Conservation (phyloP, 441 rosid species). For the Gossypium lobatum region DNA sequence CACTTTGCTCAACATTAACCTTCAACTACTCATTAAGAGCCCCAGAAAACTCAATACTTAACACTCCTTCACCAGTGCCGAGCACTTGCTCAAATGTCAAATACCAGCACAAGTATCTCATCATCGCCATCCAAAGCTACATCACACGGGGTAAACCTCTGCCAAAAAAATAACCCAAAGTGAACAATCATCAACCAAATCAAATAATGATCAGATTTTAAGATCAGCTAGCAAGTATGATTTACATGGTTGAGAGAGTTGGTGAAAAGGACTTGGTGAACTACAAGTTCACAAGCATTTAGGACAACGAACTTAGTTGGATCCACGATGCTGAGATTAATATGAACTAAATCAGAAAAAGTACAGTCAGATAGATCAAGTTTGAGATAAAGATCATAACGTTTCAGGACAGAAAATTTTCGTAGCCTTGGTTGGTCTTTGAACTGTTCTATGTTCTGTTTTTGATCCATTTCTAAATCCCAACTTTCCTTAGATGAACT, state of each 20-base stretch:
- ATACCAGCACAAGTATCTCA: constrained; percentile 35
- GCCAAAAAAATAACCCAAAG: constrained; percentile 1
- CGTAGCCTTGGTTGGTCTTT: constrained; percentile 87
- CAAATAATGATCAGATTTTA: background rate
- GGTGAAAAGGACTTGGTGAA: constrained; percentile 48
- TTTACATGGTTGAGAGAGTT: constrained; percentile 18
- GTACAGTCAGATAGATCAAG: constrained; percentile 72
- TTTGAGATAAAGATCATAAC: constrained; percentile 61
- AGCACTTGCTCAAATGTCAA: constrained; percentile 32
- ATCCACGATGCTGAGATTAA: constrained; percentile 50
- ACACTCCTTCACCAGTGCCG: constrained; percentile 29
- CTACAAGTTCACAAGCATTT: constrained; percentile 72
- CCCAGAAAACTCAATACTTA: constrained; percentile 29
- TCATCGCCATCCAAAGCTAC: constrained; percentile 31
- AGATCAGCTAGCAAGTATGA: background rate
- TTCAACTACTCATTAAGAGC: constrained; percentile 33
- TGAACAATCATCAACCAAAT: background rate
- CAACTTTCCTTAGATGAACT: background rate
- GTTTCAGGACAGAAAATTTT: constrained; percentile 65
- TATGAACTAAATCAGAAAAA: constrained; percentile 53
- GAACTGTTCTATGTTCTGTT: constrained; percentile 62
- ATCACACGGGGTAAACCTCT: constrained; percentile 23
- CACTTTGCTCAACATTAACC: constrained; percentile 8
- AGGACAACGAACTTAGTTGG: constrained; percentile 68
- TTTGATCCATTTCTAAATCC: background rate